Evolutionary conservation across 129 eudicot species (phyloP).

Genomic region (Sambucus nigra): DNA sequence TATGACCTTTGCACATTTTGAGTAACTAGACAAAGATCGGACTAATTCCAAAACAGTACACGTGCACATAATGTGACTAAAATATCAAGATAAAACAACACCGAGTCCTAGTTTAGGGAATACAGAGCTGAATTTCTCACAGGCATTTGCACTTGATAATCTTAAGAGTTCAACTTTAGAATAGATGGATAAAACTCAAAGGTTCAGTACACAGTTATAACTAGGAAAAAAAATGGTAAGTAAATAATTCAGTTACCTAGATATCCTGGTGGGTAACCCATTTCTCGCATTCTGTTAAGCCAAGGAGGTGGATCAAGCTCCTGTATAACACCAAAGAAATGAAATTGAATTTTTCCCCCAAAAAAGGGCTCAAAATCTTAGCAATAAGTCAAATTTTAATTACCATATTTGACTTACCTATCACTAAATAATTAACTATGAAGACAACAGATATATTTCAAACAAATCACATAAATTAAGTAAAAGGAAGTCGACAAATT

Average conservation of each 20-base stretch:
- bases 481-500: no score
- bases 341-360: no score
- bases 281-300: slow-evolving; percentile 95
- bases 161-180: not conserved
- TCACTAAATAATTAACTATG: no score
- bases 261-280: slow-evolving; percentile 95
- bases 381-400: no score
- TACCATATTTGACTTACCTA: no score
- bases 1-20: no score
- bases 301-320: slow-evolving; percentile 99
- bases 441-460: no score
- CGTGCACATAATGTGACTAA: no score
- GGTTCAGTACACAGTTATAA: not conserved
- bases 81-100: slow-evolving; percentile 3
- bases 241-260: slow-evolving; percentile 38
- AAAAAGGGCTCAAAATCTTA: no score
- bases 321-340: slow-evolving; percentile 22
- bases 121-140: not conserved
- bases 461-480: no score
- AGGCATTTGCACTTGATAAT: not conserved
- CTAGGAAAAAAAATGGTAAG: not conserved
- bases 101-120: not conserved
- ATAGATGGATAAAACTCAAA: not conserved
- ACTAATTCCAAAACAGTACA: no score
- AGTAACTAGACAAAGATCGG: no score